phyloP scores from a whole-genome alignment of 257 asterid genomes.

The Nemophila menziesii region DNA sequence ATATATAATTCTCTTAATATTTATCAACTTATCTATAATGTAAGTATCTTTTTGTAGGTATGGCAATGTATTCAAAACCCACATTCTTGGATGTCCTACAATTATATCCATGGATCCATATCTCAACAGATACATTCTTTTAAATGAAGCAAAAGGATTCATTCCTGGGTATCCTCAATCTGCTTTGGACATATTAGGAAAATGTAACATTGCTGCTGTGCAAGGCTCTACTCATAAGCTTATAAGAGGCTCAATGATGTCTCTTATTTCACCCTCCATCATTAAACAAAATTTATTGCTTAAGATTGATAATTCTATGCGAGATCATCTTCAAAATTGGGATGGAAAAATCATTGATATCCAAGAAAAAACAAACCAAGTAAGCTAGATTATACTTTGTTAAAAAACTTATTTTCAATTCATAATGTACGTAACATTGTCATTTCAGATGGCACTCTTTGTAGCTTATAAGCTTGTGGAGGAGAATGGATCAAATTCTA shows the following conservation, averaged over 20 bases:
- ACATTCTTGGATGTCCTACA: constrained; percentile 77
- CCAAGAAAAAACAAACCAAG: constrained; percentile 74
- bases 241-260: constrained; percentile 73
- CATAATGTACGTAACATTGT: background rate
- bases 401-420: no score
- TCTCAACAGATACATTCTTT: constrained; percentile 58
- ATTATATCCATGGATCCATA: constrained; percentile 84
- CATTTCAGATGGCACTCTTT: constrained; percentile 18
- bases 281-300: constrained; percentile 58
- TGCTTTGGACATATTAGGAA: constrained; percentile 62
- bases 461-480: constrained; percentile 6
- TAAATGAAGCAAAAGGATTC: constrained; percentile 76
- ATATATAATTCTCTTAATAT: background rate
- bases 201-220: constrained; percentile 72
- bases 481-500: constrained; percentile 9
- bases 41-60: constrained; percentile 27
- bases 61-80: constrained; percentile 78
- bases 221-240: constrained; percentile 66
- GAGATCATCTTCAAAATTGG: constrained; percentile 56
- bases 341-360: constrained; percentile 52
- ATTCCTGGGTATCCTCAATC: constrained; percentile 92
- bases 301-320: constrained; percentile 57
- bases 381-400: constrained; percentile 12
- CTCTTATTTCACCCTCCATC: constrained; percentile 61
- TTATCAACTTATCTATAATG: constrained; percentile 3